Conservation (phyloP, 805 yeast species). For the Kuraishia floccosa region DNA sequence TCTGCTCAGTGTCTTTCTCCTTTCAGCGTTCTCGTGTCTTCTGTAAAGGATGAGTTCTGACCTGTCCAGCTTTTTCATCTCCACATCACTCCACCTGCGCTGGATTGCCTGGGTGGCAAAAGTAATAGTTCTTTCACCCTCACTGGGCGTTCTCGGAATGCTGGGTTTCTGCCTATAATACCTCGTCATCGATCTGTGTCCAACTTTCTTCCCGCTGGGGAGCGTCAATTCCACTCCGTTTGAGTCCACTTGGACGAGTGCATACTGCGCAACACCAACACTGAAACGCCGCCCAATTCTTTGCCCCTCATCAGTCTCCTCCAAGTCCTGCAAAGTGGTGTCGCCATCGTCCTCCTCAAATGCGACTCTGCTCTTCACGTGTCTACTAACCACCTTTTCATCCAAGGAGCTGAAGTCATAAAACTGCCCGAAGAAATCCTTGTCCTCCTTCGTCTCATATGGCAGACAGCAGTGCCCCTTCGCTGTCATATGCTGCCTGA, state of each 20-base stretch:
- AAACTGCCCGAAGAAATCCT: slow-evolving; percentile 21
- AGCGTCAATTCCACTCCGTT: slow-evolving; percentile 49
- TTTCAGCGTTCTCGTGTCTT: slow-evolving; percentile 16
- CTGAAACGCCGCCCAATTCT: slow-evolving; percentile 12
- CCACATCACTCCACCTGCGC: slow-evolving; percentile 41
- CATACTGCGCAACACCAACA: not conserved
- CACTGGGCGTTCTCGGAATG: not conserved
- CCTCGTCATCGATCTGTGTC: slow-evolving; percentile 58
- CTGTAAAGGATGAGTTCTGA: slow-evolving; percentile 28
- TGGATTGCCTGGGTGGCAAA: slow-evolving; percentile 25
- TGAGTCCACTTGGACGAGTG: slow-evolving; percentile 26
- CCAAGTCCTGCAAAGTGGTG: no score
- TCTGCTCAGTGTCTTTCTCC: slow-evolving; percentile 9
- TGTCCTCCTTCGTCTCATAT: slow-evolving; percentile 29
- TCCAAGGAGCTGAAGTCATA: slow-evolving; percentile 20
- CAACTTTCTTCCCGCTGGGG: slow-evolving; percentile 59
- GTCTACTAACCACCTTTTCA: slow-evolving; percentile 4
- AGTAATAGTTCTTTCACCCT: slow-evolving; percentile 2
- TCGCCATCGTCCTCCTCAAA: slow-evolving; percentile 15
- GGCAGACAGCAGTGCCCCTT: slow-evolving; percentile 37
- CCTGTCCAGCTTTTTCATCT: slow-evolving; percentile 36
- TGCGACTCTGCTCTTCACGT: slow-evolving; percentile 15
- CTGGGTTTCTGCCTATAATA: slow-evolving; percentile 42
- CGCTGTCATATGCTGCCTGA: slow-evolving; percentile 28
- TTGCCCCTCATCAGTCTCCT: slow-evolving; percentile 5